Evolutionary conservation across 345 rosid species (phyloP), one percentile per base, ranked within the genome.

Genomic region (Xanthoceras sorbifolium): DNA sequence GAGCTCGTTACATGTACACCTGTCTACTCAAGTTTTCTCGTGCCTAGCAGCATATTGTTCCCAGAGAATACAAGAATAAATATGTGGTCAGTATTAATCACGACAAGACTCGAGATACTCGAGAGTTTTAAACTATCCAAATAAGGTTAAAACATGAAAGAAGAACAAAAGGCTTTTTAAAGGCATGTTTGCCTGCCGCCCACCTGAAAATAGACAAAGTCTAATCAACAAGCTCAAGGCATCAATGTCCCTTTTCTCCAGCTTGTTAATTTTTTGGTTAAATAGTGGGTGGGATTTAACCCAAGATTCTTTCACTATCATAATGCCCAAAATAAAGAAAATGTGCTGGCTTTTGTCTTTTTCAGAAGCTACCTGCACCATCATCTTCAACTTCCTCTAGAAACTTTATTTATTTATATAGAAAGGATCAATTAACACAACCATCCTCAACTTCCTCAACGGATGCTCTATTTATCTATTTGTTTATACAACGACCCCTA

Each of bases 341-440:
- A 72, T 73, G 62, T 54, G 72, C 72, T 77, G 80, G 63, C 74
- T 73, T 72, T 77, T 77, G 81, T 73, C 75, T 18, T 72, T 36
- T 67, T 42, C 23, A 14, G 38, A 38, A 61, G 75, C 40, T 77
- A 77, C 77, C 67, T 67, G 40, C 75, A 67, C 83, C 80, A 29
- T 6, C 77, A 40, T 77, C 71, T 52, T 60, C 59, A 72, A 23
- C 50, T 46, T 76, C 73, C 71, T 52, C 34, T 36, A 25, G 59
- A 14, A 52, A 22, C 62, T 14, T 48, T 57, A n/a, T 9, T 18
- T 65, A 7, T 64, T 40, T 31, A 6, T 4, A 11, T 4, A 8
- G 38, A 31, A 71, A 57, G 76, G 44, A 71, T 65, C 79, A 76
- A 65, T 18, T 69, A 80, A 71, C 38, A 7, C 52, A 25, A 50